phyloP scores from a whole-genome alignment of 176 grass and related monocot species.

The Zea luxurians region DNA sequence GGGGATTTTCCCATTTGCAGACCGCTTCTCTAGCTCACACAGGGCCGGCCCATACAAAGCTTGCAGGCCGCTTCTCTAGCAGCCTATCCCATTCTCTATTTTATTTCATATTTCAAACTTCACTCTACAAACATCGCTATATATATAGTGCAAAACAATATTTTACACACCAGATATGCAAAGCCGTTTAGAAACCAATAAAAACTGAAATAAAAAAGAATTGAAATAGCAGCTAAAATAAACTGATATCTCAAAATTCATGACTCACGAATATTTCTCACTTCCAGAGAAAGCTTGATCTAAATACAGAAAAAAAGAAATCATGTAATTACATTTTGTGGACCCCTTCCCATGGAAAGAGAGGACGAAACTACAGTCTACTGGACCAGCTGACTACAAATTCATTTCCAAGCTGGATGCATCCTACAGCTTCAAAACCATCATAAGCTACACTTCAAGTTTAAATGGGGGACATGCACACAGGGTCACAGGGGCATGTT shows the following conservation, averaged over 20 bases:
- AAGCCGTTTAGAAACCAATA: not conserved
- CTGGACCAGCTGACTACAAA: slow-evolving; percentile 11
- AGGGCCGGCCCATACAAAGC: not conserved
- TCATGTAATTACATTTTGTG: not conserved
- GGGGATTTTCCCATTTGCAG: not conserved
- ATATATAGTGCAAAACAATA: too few species aligned
- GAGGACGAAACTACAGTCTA: not conserved
- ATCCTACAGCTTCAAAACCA: slow-evolving; percentile 5
- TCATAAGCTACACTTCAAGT: not conserved
- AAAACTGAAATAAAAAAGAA: not conserved
- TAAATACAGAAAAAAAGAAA: not conserved
- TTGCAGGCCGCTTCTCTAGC: not conserved
- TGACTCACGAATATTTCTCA: not conserved
- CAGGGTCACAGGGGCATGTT: not conserved
- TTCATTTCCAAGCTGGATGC: slow-evolving; percentile 6
- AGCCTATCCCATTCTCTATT: too few species aligned
- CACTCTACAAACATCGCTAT: too few species aligned
- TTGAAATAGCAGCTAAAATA: not conserved
- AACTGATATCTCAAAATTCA: not conserved
- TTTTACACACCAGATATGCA: too few species aligned
- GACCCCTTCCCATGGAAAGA: not conserved
- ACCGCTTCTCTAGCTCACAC: not conserved
- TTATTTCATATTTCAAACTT: too few species aligned
- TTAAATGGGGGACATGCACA: slow-evolving; percentile 4
- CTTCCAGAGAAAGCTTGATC: not conserved